A percentile compares a stretch with the other conserved stretches of the same genome.
These are phyloP conservation scores for Suhomyces maxii DNA, from an alignment of 1,139 yeast genomes.

Conservation along the genomic window DNA sequence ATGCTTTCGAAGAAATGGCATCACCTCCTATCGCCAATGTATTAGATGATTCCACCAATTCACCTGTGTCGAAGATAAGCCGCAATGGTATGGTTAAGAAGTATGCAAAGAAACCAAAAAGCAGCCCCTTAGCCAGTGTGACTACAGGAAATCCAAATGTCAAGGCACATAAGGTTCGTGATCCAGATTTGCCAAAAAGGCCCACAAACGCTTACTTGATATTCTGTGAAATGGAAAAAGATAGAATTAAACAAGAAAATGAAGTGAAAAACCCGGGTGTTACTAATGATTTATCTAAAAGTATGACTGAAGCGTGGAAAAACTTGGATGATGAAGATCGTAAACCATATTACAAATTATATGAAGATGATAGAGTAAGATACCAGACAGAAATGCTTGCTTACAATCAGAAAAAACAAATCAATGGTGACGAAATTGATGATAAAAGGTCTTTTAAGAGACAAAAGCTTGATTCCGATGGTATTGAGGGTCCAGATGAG, in stretches of 20 bases:
- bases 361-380: slow-evolving; percentile 77
- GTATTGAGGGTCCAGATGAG: slow-evolving; percentile 8
- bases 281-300: slow-evolving; percentile 65
- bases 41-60: slow-evolving; percentile 33
- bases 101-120: slow-evolving; percentile 19
- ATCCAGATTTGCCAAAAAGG: slow-evolving; percentile 82
- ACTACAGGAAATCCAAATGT: slow-evolving; percentile 14
- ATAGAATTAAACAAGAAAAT: slow-evolving; percentile 58
- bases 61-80: slow-evolving; percentile 19
- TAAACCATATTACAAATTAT: slow-evolving; percentile 72
- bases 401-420: slow-evolving; percentile 46
- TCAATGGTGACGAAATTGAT: slow-evolving; percentile 11
- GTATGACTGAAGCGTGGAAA: slow-evolving; percentile 88
- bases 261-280: slow-evolving; percentile 48
- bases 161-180: slow-evolving; percentile 48
- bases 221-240: slow-evolving; percentile 86
- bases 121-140: slow-evolving; percentile 10
- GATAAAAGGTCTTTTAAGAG: slow-evolving; percentile 13
- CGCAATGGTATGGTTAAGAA: slow-evolving; percentile 26
- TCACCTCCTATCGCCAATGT: slow-evolving; percentile 44
- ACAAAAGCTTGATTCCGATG: slow-evolving; percentile 13
- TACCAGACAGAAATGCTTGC: slow-evolving; percentile 73
- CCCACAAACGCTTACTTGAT: slow-evolving; percentile 88
- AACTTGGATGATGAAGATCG: slow-evolving; percentile 66
- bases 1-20: slow-evolving; percentile 41